phyloP scores from a whole-genome alignment of 345 rosid species.

The Salix purpurea region DNA sequence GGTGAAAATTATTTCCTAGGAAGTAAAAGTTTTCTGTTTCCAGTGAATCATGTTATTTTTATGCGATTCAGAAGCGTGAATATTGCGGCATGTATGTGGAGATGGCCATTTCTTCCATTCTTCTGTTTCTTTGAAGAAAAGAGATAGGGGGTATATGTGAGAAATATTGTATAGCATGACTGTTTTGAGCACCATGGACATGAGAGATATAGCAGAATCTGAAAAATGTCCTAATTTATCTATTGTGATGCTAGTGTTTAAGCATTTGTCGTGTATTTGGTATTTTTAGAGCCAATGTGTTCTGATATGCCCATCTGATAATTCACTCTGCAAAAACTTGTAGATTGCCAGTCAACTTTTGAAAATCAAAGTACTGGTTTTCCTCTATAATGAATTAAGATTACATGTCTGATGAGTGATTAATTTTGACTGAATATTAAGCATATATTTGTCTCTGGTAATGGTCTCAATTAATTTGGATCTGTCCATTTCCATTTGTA shows the following conservation, averaged over 20 bases:
- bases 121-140: not conserved
- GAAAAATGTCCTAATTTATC: not conserved
- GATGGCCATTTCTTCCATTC: not conserved
- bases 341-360: not conserved
- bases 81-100: not conserved
- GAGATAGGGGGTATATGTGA: not conserved
- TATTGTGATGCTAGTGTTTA: not conserved
- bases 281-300: not conserved
- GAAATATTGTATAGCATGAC: not conserved
- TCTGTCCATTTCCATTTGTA: not conserved
- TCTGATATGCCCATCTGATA: not conserved
- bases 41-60: not conserved
- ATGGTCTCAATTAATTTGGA: not conserved
- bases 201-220: not conserved
- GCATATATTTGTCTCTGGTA: not conserved
- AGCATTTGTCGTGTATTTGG: not conserved
- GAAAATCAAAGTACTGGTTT: not conserved
- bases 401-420: not conserved
- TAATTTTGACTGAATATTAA: not conserved
- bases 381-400: not conserved
- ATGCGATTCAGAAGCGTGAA: not conserved
- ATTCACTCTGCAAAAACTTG: not conserved
- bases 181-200: not conserved
- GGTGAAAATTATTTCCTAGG: not conserved
- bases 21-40: not conserved